Evolutionary conservation across 2,329 filamentous ascomycete species (phyloP).

Genomic region (Aspergillus sergii): DNA sequence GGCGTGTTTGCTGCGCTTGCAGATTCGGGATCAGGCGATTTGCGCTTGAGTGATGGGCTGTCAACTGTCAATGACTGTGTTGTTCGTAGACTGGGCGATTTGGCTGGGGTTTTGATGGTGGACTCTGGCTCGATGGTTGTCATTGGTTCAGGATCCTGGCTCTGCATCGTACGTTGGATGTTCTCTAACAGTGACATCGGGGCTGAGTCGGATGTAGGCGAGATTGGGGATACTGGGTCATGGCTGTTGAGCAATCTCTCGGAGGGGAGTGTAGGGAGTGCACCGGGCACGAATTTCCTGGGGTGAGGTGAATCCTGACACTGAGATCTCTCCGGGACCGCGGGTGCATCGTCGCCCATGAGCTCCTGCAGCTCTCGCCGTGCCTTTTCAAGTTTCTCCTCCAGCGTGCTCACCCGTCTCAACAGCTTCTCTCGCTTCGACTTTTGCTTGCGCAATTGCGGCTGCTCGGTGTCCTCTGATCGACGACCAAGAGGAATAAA

Average conservation of each 20-base stretch:
- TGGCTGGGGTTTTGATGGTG: conserved; percentile 1
- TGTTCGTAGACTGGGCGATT: conserved; percentile 11
- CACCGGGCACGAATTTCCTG: conserved; percentile 45
- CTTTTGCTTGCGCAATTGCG: conserved; percentile 48
- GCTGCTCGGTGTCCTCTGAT: conserved; percentile 28
- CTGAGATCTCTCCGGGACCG: conserved; percentile 11
- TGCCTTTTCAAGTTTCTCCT: conserved; percentile 59
- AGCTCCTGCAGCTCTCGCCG: conserved; percentile 57
- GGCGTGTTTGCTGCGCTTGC: conserved; percentile 5
- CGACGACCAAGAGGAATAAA: conserved; percentile 22
- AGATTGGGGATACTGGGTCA: conserved; percentile 15
- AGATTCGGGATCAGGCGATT: conserved; percentile 35
- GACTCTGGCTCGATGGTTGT: background rate
- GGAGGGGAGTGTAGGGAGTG: conserved; percentile 48
- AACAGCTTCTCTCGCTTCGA: conserved; percentile 62
- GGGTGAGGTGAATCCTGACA: conserved; percentile 32
- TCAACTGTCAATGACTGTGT: conserved; percentile 27
- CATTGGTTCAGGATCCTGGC: background rate
- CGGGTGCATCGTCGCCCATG: conserved; percentile 41
- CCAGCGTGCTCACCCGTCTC: conserved; percentile 63
- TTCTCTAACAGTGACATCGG: conserved; percentile 10
- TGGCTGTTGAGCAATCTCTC: conserved; percentile 46
- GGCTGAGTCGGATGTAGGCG: conserved; percentile 13
- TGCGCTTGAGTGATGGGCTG: conserved; percentile 39
- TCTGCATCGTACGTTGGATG: conserved; percentile 1